A percentile compares a stretch with the other conserved stretches of the same genome.
These are phyloP conservation scores for Oldenlandia corymbosa DNA, from an alignment of 257 asterid species.

Conservation along the genomic window DNA sequence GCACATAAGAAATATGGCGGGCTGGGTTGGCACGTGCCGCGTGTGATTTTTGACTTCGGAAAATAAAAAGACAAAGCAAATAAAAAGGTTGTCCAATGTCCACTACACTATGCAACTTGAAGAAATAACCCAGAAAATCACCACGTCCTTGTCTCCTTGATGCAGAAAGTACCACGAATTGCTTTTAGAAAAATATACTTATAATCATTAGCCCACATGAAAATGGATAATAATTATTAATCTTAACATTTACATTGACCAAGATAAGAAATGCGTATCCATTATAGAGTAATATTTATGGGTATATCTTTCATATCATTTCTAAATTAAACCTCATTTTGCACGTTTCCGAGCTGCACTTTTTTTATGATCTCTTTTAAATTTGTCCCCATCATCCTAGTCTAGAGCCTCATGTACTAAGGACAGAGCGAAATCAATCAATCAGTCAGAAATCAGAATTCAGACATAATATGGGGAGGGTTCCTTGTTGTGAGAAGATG, in stretches of 20 bases:
- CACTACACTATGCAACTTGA: too few relatives aligned
- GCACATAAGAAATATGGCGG: slow-evolving; percentile 14
- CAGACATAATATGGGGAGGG: slow-evolving; percentile 22
- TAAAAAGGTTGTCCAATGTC: too few relatives aligned
- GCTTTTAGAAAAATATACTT: too few relatives aligned
- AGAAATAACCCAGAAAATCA: too few relatives aligned
- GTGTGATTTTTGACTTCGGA: slow-evolving; percentile 13
- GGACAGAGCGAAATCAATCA: too few relatives aligned
- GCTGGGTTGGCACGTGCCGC: slow-evolving; percentile 18
- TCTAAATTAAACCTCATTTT: too few relatives aligned
- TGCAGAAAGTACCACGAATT: too few relatives aligned
- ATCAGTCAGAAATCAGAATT: background rate
- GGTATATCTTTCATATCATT: too few relatives aligned
- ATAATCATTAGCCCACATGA: background rate
- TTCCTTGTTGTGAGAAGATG: slow-evolving; percentile 42
- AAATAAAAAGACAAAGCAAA: background rate
- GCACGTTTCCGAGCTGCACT: background rate
- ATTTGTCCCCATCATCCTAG: too few relatives aligned
- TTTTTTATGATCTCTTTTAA: background rate
- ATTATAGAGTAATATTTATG: too few relatives aligned
- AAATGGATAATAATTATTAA: background rate
- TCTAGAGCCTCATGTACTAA: too few relatives aligned
- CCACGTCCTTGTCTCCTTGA: too few relatives aligned
- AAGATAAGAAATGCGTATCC: background rate
- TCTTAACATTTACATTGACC: slow-evolving; percentile 13